Percentiles rank a stretch among this genome's conserved stretches.
Conservation (phyloP, 1,284 basidiomycete species). For the Fomitopsis palustris region DNA sequence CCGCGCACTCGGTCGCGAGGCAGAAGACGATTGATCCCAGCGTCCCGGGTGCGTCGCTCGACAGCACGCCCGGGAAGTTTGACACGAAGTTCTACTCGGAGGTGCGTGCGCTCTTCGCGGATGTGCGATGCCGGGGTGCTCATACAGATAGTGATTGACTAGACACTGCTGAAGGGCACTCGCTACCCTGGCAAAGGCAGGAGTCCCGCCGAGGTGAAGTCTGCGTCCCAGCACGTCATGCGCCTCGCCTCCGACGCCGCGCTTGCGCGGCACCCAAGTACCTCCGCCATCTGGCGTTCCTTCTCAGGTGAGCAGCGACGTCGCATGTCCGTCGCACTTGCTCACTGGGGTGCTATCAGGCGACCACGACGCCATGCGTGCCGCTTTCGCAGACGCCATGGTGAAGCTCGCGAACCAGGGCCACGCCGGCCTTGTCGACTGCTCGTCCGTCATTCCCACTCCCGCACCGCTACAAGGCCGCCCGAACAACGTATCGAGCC, state of each 20-base stretch:
- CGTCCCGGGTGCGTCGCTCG: conserved; percentile 9
- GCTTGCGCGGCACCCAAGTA: conserved; percentile 13
- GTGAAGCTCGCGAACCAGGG: conserved; percentile 9
- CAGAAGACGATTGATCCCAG: conserved; percentile 14
- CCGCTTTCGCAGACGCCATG: conserved; percentile 7
- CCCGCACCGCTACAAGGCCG: neutral
- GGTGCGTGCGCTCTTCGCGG: conserved; percentile 5
- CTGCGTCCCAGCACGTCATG: conserved; percentile 10
- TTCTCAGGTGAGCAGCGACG: conserved; percentile 11
- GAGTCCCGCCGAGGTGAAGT: conserved; percentile 10
- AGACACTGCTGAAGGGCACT: conserved; percentile 15
- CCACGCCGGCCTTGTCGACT: conserved; percentile 6
- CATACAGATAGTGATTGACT: neutral
- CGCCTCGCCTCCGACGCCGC: conserved; percentile 16
- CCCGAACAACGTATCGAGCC: neutral
- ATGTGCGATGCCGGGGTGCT: neutral
- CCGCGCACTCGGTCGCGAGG: conserved; percentile 16
- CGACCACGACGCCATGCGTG: neutral
- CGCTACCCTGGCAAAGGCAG: conserved; percentile 13
- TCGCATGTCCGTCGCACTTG: neutral
- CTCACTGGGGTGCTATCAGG: neutral
- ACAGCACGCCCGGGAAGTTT: conserved; percentile 14
- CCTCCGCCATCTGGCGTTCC: conserved; percentile 15
- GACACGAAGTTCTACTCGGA: conserved; percentile 18
- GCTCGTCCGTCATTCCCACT: conserved; percentile 8